phyloP scores from a whole-genome alignment of 2,329 filamentous ascomycete species.

The Cladophialophora chaetospira region DNA sequence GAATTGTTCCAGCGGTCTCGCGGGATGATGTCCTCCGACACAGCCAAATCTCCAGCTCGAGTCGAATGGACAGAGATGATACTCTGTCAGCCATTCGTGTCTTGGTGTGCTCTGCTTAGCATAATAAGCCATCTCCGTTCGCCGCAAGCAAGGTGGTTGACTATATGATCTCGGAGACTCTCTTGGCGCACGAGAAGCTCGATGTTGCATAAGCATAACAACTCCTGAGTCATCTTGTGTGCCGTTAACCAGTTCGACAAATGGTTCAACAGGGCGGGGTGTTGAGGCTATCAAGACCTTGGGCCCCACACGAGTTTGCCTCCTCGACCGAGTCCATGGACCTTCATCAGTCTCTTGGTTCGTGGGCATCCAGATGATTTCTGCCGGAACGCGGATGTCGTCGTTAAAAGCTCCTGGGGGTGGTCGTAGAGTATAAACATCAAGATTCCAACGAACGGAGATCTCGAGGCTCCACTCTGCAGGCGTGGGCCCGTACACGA shows the following conservation, averaged over 20 bases:
- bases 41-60: neutral
- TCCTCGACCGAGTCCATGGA: neutral
- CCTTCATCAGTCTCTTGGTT: neutral
- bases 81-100: neutral
- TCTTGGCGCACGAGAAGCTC: neutral
- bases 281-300: neutral
- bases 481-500: conserved; percentile 9
- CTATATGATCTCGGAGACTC: neutral
- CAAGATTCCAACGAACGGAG: neutral
- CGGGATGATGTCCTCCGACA: neutral
- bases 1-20: too few species aligned
- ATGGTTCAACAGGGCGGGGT: neutral
- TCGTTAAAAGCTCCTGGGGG: neutral
- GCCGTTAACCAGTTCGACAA: neutral
- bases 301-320: neutral
- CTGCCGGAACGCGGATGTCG: neutral
- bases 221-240: conserved; percentile 2
- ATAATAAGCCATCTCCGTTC: neutral
- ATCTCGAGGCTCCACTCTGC: conserved; percentile 12
- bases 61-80: neutral
- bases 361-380: neutral
- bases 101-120: neutral
- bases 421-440: conserved; percentile 1
- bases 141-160: neutral
- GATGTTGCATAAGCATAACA: neutral